These are phyloP conservation scores for Aspergillus terreus DNA, from an alignment of 2,329 filamentous ascomycete genomes.

Conservation along the genomic window DNA sequence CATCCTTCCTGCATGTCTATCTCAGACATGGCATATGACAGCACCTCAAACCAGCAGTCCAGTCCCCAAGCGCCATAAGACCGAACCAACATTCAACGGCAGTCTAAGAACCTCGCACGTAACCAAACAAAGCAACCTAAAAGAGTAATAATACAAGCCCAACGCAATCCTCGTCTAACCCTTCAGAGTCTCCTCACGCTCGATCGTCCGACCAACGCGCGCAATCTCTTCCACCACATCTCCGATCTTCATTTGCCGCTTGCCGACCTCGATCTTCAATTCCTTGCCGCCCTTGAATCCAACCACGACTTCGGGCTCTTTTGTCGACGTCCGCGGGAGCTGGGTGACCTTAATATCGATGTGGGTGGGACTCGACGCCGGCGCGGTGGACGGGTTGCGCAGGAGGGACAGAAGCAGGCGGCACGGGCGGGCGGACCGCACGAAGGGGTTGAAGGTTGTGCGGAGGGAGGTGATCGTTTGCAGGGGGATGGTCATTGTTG, in stretches of 20 bases:
- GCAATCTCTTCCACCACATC: conserved; percentile 86
- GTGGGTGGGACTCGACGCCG: conserved; percentile 68
- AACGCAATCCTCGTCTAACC: conserved; percentile 28
- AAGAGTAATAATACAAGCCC: not conserved
- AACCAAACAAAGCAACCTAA: not conserved
- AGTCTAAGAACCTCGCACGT: not conserved
- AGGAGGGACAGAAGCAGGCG: conserved; percentile 84
- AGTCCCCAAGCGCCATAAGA: conserved; percentile 3
- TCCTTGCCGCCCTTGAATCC: conserved; percentile 97
- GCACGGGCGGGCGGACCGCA: conserved; percentile 70
- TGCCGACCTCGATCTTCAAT: conserved; percentile 75
- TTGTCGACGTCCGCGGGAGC: conserved; percentile 65
- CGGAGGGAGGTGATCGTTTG: conserved; percentile 65
- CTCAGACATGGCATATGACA: no score
- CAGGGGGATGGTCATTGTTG: conserved; percentile 34
- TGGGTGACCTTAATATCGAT: conserved; percentile 77
- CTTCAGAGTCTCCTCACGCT: conserved; percentile 76
- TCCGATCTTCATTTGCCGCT: conserved; percentile 75
- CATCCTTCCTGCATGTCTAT: not conserved
- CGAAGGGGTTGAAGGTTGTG: conserved; percentile 92
- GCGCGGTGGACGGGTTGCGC: conserved; percentile 74
- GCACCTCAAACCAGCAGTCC: not conserved
- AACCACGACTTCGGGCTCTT: conserved; percentile 66
- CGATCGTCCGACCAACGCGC: conserved; percentile 76
- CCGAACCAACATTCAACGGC: not conserved